Conservation (phyloP, 2,329 filamentous ascomycete species). For the Huntiella decipiens region DNA sequence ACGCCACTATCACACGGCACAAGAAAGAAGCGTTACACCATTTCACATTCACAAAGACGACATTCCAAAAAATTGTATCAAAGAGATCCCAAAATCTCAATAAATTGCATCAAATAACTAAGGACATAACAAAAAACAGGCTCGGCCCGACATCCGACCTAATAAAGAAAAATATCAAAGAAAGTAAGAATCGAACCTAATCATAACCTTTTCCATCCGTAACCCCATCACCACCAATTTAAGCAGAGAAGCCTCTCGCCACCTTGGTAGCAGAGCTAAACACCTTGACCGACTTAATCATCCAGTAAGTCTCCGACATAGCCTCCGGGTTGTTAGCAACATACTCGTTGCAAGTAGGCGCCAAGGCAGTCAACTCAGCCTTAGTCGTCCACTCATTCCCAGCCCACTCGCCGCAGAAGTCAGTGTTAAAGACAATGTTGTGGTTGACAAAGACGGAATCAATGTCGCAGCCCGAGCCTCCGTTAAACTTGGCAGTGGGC, state of each 20-base stretch:
- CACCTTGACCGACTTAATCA: slow-evolving; percentile 52
- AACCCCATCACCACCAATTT: neutral
- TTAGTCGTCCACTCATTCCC: slow-evolving; percentile 44
- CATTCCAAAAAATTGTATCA: too few species aligned
- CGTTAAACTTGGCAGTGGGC: slow-evolving; percentile 49
- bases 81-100: too few species aligned
- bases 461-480: slow-evolving; percentile 51
- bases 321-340: slow-evolving; percentile 51
- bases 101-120: too few species aligned
- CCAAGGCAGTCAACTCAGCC: slow-evolving; percentile 38
- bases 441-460: slow-evolving; percentile 49
- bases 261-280: slow-evolving; percentile 18
- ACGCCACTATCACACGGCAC: too few species aligned
- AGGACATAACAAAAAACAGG: too few species aligned
- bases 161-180: neutral
- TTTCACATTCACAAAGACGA: too few species aligned
- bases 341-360: slow-evolving; percentile 48
- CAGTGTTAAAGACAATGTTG: slow-evolving; percentile 63
- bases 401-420: slow-evolving; percentile 80
- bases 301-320: slow-evolving; percentile 60
- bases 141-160: too few species aligned
- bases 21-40: too few species aligned
- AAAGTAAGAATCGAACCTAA: neutral
- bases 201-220: neutral
- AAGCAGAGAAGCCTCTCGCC: slow-evolving; percentile 1